Conservation (phyloP, 306 rosid species). For the Glycyrrhiza uralensis region DNA sequence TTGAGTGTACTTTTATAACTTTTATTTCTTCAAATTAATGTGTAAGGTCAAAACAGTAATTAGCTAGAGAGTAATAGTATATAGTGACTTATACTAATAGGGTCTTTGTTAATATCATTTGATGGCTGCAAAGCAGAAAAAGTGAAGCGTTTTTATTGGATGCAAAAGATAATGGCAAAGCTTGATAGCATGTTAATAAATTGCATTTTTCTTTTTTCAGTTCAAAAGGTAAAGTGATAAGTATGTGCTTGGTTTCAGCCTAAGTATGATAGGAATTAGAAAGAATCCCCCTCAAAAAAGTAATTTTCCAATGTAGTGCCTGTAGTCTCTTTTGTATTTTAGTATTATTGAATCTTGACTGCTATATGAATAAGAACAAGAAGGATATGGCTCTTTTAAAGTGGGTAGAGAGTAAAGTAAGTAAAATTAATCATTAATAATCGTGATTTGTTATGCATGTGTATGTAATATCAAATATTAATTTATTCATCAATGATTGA, state of each 20-base stretch:
- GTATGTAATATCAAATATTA: no score
- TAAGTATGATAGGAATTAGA: constrained; percentile 21
- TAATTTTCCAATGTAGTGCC: constrained; percentile 28
- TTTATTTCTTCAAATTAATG: no score
- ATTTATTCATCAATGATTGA: no score
- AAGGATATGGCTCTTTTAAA: no score
- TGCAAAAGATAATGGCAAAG: neutral
- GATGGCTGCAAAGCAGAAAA: constrained; percentile 10
- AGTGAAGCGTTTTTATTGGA: constrained; percentile 5
- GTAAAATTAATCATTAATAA: no score
- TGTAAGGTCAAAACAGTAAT: neutral
- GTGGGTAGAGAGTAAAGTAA: no score
- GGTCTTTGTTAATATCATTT: neutral
- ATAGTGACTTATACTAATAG: neutral
- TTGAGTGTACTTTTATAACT: no score
- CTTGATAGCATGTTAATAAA: constrained; percentile 4
- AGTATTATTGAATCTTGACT: constrained; percentile 46
- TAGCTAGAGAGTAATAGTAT: neutral
- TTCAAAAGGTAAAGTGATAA: constrained; percentile 30
- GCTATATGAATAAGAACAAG: constrained; percentile 13
- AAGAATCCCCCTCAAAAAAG: constrained; percentile 20
- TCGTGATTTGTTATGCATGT: no score
- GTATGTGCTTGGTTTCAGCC: neutral
- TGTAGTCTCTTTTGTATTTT: constrained; percentile 29
- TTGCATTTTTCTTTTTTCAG: constrained; percentile 13